Evolutionary conservation across 305 asterid species (phyloP).

Genomic region (Fraxinus floribunda): DNA sequence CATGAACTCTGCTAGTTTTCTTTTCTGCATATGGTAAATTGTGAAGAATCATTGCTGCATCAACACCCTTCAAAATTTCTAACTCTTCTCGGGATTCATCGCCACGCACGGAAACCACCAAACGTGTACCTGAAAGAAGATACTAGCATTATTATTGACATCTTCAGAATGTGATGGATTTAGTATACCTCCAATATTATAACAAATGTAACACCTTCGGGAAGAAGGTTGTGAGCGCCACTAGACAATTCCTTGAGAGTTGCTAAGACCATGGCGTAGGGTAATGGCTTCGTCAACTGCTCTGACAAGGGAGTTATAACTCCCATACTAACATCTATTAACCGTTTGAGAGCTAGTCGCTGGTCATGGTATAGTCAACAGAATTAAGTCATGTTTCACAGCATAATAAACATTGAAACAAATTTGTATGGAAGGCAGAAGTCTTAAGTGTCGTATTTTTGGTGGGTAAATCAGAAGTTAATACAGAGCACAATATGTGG

Average conservation of each 20-base stretch:
- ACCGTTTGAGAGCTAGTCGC: constrained; percentile 88
- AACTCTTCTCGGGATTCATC: constrained; percentile 76
- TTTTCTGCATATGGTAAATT: constrained; percentile 70
- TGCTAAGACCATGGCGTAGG: constrained; percentile 73
- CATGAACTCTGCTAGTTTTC: constrained; percentile 89
- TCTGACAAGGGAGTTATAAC: constrained; percentile 90
- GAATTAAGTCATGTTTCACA: constrained; percentile 25
- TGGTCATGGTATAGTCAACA: constrained; percentile 37
- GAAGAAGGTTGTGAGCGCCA: constrained; percentile 89
- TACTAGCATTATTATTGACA: constrained; percentile 12
- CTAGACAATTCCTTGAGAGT: constrained; percentile 77
- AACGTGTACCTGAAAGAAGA: constrained; percentile 67
- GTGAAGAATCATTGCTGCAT: constrained; percentile 83
- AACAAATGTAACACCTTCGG: constrained; percentile 54
- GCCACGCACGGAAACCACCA: constrained; percentile 81
- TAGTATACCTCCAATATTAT: constrained; percentile 4
- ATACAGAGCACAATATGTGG: too few relatives aligned
- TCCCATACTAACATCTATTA: constrained; percentile 95
- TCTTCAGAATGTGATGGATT: not conserved
- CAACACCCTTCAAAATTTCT: constrained; percentile 65
- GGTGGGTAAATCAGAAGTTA: not conserved
- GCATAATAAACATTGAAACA: constrained; percentile 1
- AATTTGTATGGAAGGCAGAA: not conserved
- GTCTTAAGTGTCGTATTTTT: not conserved
- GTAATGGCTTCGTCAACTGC: constrained; percentile 89